These are phyloP conservation scores for Solanum hybrid DNA, from an alignment of 305 asterid genomes.

Conservation along the genomic window DNA sequence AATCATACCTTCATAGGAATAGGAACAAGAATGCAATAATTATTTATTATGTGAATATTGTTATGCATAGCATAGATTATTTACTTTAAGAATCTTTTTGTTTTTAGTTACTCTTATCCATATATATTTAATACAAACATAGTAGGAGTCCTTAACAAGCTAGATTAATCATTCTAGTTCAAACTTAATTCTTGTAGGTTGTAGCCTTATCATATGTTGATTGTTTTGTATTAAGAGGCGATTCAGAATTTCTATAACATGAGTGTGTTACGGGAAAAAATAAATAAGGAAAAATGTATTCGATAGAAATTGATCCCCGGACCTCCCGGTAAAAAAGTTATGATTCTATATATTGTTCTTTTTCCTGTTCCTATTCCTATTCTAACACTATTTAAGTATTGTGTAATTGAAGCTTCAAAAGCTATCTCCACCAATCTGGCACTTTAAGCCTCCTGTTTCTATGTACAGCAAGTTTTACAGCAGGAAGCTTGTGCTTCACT, in stretches of 20 bases:
- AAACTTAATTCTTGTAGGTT: not conserved
- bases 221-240: not conserved
- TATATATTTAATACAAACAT: no score
- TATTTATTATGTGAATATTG: not conserved
- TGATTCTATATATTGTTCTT: not conserved
- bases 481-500: conserved; percentile 55
- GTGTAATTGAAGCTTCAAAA: not conserved
- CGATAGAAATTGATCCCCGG: not conserved
- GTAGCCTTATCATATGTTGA: not conserved
- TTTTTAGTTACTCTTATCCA: no score
- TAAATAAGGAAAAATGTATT: not conserved
- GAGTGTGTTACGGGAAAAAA: not conserved
- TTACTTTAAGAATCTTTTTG: not conserved
- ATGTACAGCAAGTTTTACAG: conserved; percentile 56
- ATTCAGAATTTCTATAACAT: not conserved
- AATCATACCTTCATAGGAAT: not conserved
- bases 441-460: conserved; percentile 69
- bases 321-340: not conserved
- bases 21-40: not conserved
- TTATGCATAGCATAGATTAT: not conserved
- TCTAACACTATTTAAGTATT: not conserved
- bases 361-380: not conserved
- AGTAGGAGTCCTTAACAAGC: not conserved
- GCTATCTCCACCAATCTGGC: conserved; percentile 76
- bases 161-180: not conserved